phyloP scores from a whole-genome alignment of 306 rosid genomes.

The Ammopiptanthus mongolicus region DNA sequence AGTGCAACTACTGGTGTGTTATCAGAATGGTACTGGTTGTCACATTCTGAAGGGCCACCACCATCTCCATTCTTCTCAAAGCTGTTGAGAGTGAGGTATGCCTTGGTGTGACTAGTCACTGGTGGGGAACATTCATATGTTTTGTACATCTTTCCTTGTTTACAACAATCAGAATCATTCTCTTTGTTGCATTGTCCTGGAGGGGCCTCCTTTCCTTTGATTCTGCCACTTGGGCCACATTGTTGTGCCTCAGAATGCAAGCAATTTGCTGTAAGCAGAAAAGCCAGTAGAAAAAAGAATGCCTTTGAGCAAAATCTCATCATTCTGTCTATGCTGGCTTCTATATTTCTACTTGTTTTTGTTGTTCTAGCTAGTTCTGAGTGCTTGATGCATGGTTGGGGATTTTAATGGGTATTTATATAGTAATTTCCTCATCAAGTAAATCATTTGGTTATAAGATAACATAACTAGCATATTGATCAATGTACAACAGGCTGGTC shows the following conservation, averaged over 20 bases:
- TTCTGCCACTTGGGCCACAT: slow-evolving; percentile 20
- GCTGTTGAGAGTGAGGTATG: no score
- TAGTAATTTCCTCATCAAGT: neutral
- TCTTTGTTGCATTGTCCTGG: neutral
- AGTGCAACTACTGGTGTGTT: slow-evolving; percentile 21
- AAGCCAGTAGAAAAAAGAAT: neutral
- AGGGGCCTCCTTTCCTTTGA: neutral
- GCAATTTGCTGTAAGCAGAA: neutral
- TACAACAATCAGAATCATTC: neutral
- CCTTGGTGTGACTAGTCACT: no score
- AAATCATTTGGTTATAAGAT: neutral
- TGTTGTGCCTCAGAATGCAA: slow-evolving; percentile 10
- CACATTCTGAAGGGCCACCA: no score
- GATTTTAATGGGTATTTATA: neutral
- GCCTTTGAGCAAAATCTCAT: neutral
- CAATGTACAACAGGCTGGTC: no score
- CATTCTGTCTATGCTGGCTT: neutral
- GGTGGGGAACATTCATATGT: no score
- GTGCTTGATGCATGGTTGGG: neutral
- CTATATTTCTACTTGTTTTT: neutral
- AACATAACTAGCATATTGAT: neutral
- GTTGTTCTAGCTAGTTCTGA: neutral
- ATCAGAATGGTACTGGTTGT: slow-evolving; percentile 6
- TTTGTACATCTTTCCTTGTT: no score
- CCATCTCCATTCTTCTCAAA: no score